Evolutionary conservation across 352 stramenopile species (phyloP).

Genomic region (Blastocystis hominis): DNA sequence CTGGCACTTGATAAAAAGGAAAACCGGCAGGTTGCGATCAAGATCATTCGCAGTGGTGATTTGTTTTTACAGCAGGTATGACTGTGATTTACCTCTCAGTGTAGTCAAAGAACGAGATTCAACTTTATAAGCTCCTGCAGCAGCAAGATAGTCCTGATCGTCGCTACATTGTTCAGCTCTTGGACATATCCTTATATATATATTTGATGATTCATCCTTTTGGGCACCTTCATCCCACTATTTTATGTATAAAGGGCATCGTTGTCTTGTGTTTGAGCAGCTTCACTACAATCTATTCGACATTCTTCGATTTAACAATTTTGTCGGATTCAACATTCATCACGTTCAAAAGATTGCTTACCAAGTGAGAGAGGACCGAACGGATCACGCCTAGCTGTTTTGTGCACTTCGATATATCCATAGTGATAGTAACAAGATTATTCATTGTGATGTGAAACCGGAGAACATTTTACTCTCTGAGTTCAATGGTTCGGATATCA

Average conservation of each 20-base stretch:
- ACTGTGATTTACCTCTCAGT: neutral
- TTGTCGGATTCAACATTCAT: slow-evolving; percentile 67
- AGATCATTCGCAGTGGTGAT: slow-evolving; percentile 73
- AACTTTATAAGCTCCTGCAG: slow-evolving; percentile 71
- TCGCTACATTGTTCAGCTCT: slow-evolving; percentile 69
- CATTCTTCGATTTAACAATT: slow-evolving; percentile 70
- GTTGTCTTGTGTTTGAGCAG: slow-evolving; percentile 73
- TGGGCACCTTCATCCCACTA: slow-evolving; percentile 68
- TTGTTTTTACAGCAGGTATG: slow-evolving; percentile 68
- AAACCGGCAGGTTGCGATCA: slow-evolving; percentile 70
- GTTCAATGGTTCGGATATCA: slow-evolving; percentile 66
- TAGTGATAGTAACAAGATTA: slow-evolving; percentile 63
- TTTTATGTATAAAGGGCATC: slow-evolving; percentile 71
- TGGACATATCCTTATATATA: slow-evolving; percentile 55
- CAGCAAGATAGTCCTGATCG: slow-evolving; percentile 62
- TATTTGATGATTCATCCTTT: too few relatives aligned
- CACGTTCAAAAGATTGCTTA: slow-evolving; percentile 67
- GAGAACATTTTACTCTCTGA: slow-evolving; percentile 75
- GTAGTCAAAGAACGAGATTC: slow-evolving; percentile 68
- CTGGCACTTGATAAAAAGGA: slow-evolving; percentile 68
- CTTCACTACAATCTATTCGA: slow-evolving; percentile 73
- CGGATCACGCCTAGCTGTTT: slow-evolving; percentile 63
- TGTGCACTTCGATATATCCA: slow-evolving; percentile 65
- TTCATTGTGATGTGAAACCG: slow-evolving; percentile 76
- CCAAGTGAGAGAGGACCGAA: neutral